A percentile compares a stretch with the other conserved stretches of the same genome.
These are phyloP conservation scores for Aspergillus phoenicis DNA, from an alignment of 2,329 filamentous ascomycete species.

Conservation along the genomic window DNA sequence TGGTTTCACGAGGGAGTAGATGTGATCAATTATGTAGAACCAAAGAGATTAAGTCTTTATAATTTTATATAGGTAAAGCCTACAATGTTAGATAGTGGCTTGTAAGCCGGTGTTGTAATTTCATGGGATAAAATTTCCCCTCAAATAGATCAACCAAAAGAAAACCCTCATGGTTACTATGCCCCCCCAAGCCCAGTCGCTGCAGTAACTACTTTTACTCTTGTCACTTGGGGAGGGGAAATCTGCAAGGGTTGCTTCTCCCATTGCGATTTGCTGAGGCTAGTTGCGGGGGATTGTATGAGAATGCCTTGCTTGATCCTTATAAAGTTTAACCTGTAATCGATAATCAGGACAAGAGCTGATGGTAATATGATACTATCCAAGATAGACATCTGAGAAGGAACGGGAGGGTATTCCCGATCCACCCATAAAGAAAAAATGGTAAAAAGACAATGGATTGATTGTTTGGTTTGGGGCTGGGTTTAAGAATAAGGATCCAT, in stretches of 20 bases:
- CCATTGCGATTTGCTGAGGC: not conserved
- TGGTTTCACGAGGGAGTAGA: no score
- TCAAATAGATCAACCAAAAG: not conserved
- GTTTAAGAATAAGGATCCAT: conserved; percentile 5
- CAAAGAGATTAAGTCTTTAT: no score
- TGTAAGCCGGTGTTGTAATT: no score
- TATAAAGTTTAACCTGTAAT: not conserved
- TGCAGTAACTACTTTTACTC: not conserved
- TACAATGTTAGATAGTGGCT: no score
- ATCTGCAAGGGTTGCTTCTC: not conserved
- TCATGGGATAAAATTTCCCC: no score
- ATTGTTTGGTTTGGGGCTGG: no score
- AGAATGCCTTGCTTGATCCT: not conserved
- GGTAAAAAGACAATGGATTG: no score
- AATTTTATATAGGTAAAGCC: no score
- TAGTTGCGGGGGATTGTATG: not conserved
- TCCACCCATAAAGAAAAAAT: not conserved
- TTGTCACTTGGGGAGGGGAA: not conserved
- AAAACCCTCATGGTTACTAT: not conserved
- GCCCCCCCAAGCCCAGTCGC: not conserved
- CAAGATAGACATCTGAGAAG: not conserved
- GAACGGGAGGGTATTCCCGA: not conserved
- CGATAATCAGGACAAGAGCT: no score
- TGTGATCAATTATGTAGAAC: no score
- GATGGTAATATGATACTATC: no score